Percentiles rank a stretch among this genome's conserved stretches.
Evolutionary conservation across 805 yeast species (phyloP).

Genomic region (Wickerhamiella qilinensis): DNA sequence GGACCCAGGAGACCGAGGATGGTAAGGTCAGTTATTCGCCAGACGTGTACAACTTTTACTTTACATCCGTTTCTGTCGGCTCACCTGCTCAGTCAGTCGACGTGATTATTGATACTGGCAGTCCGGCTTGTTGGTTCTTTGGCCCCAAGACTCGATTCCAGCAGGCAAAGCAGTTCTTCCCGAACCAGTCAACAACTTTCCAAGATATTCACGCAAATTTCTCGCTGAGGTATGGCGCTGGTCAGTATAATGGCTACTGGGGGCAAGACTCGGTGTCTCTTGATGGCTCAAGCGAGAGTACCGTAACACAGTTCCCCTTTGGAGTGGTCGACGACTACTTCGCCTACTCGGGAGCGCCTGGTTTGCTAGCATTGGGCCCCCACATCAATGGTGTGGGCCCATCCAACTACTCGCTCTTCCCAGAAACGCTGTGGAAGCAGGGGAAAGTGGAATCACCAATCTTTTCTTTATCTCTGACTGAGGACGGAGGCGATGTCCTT

Average conservation of each 20-base stretch:
- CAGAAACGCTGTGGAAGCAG: slow-evolving; percentile 13
- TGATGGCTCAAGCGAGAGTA: slow-evolving; percentile 11
- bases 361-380: slow-evolving; percentile 16
- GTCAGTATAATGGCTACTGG: slow-evolving; percentile 20
- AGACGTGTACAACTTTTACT: slow-evolving; percentile 23
- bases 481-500: slow-evolving; percentile 16
- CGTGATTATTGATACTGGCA: slow-evolving; percentile 34
- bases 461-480: slow-evolving; percentile 13
- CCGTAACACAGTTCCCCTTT: slow-evolving; percentile 14
- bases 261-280: slow-evolving; percentile 17
- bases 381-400: slow-evolving; percentile 16
- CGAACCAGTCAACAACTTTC: slow-evolving; percentile 19
- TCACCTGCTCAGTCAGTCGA: slow-evolving; percentile 28
- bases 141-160: slow-evolving; percentile 20
- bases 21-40: background rate
- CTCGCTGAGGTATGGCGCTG: slow-evolving; percentile 26
- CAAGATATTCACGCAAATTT: slow-evolving; percentile 22
- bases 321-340: slow-evolving; percentile 18
- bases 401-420: slow-evolving; percentile 11
- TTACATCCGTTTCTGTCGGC: slow-evolving; percentile 24
- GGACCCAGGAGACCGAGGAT: background rate
- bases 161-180: slow-evolving; percentile 17
- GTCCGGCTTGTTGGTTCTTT: slow-evolving; percentile 34
- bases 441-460: slow-evolving; percentile 14
- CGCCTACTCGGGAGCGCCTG: slow-evolving; percentile 15